A percentile compares a stretch with the other conserved stretches of the same genome.
Evolutionary conservation across 139 green algal genomes (phyloP).

Genomic region (Picocystis salinarum): DNA sequence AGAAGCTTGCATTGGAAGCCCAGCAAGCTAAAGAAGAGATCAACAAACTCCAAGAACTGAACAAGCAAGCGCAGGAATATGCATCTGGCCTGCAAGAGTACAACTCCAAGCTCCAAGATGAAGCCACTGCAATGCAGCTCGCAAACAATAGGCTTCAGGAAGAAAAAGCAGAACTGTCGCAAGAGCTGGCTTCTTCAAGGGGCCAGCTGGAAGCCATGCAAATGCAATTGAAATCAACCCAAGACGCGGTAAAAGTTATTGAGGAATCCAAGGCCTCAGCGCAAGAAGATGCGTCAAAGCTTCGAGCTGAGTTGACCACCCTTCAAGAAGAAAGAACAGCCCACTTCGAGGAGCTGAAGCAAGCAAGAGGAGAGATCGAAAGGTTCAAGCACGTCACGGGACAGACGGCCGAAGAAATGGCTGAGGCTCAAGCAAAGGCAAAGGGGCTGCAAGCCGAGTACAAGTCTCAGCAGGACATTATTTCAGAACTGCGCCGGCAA

Average conservation of each 20-base stretch:
- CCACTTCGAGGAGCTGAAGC: not conserved
- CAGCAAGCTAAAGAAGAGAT: too few species aligned
- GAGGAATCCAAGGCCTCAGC: too few species aligned
- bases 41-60: too few species aligned
- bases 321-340: too few species aligned
- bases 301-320: too few species aligned
- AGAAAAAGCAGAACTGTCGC: not conserved
- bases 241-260: too few species aligned
- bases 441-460: conserved; percentile 1
- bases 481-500: not conserved
- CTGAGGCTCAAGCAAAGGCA: not conserved
- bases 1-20: too few species aligned
- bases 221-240: too few species aligned
- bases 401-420: conserved; percentile 3
- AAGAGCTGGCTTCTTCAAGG: not conserved
- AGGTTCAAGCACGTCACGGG: conserved; percentile 4
- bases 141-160: not conserved
- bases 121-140: not conserved
- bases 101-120: not conserved
- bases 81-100: not conserved
- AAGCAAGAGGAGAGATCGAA: conserved; percentile 1
- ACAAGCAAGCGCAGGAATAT: not conserved
- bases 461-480: conserved; percentile 1
- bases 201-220: not conserved
- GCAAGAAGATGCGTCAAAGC: too few species aligned